Evolutionary conservation across 768 basidiomycete species (phyloP), one percentile per base, ranked within the genome.

Genomic region (Boletus edulis): DNA sequence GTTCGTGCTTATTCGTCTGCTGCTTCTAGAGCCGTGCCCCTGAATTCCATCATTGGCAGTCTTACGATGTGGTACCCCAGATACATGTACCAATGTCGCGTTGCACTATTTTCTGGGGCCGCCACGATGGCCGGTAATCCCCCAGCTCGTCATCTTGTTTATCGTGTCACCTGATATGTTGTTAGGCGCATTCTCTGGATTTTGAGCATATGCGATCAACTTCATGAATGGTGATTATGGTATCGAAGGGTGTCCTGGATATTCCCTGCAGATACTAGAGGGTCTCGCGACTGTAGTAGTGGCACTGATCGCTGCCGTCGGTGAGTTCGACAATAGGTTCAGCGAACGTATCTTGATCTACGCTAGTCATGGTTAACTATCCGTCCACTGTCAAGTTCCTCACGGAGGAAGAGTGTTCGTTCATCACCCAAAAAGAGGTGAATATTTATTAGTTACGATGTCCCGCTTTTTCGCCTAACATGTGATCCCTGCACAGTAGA

Each of bases 221-320:
- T 46, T 52, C 37, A 39, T 52, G 51, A 52, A 39, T 2, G 51
- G 44, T 17, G 29, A 39, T 0, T 44, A 37, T 22, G 51, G 51
- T 17, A 29, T 52, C 14, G 44, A 46, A 22, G 51, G 51, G 44
- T 52, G 51, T 52, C 51, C 18, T 52, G 51, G 44, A 52, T 52
- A 39, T 38, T 38, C 10, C 10, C 5, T 8, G 5, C 29, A 52
- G 51, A 52, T 52, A 46, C 15, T 52, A 13, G 51, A 52, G 37
- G 51, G 51, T 22, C 37, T 52, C 22, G 51, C 27, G 4, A 52
- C n/a, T 22, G 37, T 46, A 9, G 6, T 17, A 39, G 43, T 46
- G 37, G 43, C 51, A 9, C 18, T 46, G 35, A 17, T 46, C 14
- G 51, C 51, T 17, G 37, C 18, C 29, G 1, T 46, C 17, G 44